Evolutionary conservation across 2,329 filamentous ascomycete species (phyloP).

Genomic region (Claviceps maximensis): DNA sequence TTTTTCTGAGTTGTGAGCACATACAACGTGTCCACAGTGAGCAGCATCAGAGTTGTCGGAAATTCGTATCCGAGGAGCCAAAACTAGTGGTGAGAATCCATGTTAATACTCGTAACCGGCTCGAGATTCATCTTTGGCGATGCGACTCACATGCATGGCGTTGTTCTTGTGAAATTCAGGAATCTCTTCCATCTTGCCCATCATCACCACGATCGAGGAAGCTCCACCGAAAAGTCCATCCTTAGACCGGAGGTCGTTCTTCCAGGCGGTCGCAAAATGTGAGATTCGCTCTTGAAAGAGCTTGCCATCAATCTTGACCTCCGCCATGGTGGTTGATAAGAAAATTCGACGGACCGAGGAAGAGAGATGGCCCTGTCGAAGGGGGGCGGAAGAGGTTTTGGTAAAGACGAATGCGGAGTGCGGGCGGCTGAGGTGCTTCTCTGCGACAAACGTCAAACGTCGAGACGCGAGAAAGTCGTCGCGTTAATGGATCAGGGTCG

Average conservation of each 20-base stretch:
- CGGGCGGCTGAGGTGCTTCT: slow-evolving; percentile 12
- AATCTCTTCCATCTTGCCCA: slow-evolving; percentile 88
- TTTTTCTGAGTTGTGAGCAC: slow-evolving; percentile 96
- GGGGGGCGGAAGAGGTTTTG: slow-evolving; percentile 5
- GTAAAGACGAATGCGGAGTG: slow-evolving; percentile 6
- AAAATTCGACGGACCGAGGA: slow-evolving; percentile 16
- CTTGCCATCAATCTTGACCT: slow-evolving; percentile 91
- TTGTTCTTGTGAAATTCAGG: slow-evolving; percentile 91
- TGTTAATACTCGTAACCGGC: background rate
- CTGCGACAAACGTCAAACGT: slow-evolving; percentile 16
- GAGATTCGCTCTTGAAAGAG: slow-evolving; percentile 88
- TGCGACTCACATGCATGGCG: slow-evolving; percentile 67
- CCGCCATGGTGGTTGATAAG: slow-evolving; percentile 42
- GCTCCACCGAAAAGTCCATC: slow-evolving; percentile 77
- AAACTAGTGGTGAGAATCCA: slow-evolving; percentile 45
- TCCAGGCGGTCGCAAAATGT: slow-evolving; percentile 83
- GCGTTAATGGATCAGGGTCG: slow-evolving; percentile 25
- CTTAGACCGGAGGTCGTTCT: slow-evolving; percentile 81
- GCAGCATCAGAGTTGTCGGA: slow-evolving; percentile 83
- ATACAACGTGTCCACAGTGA: slow-evolving; percentile 78
- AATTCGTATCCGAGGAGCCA: slow-evolving; percentile 99
- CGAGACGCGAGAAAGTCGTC: slow-evolving; percentile 23
- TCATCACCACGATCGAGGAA: slow-evolving; percentile 74
- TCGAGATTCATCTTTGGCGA: background rate
- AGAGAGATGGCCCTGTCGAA: slow-evolving; percentile 5